These are phyloP conservation scores for Hypoxylon sp. DNA, from an alignment of 2,329 filamentous ascomycete species.

Conservation along the genomic window DNA sequence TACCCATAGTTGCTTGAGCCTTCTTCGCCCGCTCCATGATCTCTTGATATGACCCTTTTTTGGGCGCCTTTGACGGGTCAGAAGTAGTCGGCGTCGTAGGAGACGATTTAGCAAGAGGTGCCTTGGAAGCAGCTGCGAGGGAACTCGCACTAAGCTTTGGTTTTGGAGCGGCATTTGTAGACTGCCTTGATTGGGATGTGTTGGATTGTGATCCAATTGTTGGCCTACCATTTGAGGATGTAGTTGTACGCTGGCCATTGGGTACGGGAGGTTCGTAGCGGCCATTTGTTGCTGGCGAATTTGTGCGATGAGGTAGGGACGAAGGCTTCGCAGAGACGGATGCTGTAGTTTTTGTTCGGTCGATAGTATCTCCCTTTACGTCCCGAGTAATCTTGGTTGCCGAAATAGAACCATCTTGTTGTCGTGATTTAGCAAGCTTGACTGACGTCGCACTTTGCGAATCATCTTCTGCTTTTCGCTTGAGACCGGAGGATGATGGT, in stretches of 20 bases:
- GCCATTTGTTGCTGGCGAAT: conserved; percentile 48
- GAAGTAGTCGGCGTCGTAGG: conserved; percentile 49
- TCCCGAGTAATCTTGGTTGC: conserved; percentile 50
- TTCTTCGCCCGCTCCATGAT: conserved; percentile 80
- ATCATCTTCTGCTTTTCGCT: conserved; percentile 72
- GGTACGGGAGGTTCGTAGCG: conserved; percentile 48
- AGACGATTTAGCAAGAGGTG: conserved; percentile 48
- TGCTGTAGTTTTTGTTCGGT: conserved; percentile 47
- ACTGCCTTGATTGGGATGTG: conserved; percentile 42
- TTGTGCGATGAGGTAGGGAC: conserved; percentile 51
- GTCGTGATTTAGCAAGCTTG: conserved; percentile 51
- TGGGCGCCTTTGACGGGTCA: conserved; percentile 64
- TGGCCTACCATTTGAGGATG: conserved; percentile 45
- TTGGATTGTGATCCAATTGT: conserved; percentile 22
- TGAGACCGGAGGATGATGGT: conserved; percentile 57
- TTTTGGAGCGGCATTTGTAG: conserved; percentile 40
- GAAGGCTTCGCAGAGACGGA: conserved; percentile 49
- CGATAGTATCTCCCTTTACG: conserved; percentile 44
- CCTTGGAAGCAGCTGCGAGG: conserved; percentile 43
- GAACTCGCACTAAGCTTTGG: conserved; percentile 45
- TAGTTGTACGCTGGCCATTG: conserved; percentile 40
- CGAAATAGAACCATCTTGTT: conserved; percentile 51
- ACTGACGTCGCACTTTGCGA: conserved; percentile 47
- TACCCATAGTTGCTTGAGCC: conserved; percentile 72
- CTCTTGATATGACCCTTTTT: conserved; percentile 81